Evolutionary conservation across 768 basidiomycete genomes (phyloP).

Genomic region (Asterophora parasitica): DNA sequence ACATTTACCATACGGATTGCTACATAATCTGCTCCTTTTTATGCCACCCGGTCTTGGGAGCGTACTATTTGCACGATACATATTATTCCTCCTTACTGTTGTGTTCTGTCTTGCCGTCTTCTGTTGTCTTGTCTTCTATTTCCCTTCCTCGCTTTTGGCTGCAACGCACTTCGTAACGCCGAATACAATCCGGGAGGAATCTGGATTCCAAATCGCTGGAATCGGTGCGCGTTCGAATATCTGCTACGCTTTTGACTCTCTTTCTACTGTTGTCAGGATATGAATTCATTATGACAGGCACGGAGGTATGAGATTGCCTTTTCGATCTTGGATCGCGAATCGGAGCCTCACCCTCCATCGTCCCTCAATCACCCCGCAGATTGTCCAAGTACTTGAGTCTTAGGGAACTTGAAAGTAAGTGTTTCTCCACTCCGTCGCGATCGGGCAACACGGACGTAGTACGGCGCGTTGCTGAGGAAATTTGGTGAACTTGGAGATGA

Average conservation of each 20-base stretch:
- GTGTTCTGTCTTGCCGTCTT: not conserved
- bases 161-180: not conserved
- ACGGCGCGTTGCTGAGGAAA: not conserved
- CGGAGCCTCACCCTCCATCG: too few species aligned
- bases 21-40: slow-evolving; percentile 7
- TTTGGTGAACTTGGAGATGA: too few species aligned
- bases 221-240: not conserved
- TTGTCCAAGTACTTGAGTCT: too few species aligned
- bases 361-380: too few species aligned
- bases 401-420: too few species aligned
- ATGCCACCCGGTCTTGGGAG: not conserved
- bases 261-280: too few species aligned
- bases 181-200: not conserved
- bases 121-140: not conserved
- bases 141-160: not conserved
- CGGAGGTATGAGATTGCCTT: too few species aligned
- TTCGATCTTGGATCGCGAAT: too few species aligned
- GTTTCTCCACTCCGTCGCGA: too few species aligned
- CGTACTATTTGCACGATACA: slow-evolving; percentile 7
- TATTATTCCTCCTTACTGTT: not conserved
- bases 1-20: not conserved
- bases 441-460: too few species aligned
- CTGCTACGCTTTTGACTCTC: not conserved
- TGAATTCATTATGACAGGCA: too few species aligned
- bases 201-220: not conserved